phyloP scores from a whole-genome alignment of 2,329 filamentous ascomycete species.

The Neophaeococcomyces mojaviensis region DNA sequence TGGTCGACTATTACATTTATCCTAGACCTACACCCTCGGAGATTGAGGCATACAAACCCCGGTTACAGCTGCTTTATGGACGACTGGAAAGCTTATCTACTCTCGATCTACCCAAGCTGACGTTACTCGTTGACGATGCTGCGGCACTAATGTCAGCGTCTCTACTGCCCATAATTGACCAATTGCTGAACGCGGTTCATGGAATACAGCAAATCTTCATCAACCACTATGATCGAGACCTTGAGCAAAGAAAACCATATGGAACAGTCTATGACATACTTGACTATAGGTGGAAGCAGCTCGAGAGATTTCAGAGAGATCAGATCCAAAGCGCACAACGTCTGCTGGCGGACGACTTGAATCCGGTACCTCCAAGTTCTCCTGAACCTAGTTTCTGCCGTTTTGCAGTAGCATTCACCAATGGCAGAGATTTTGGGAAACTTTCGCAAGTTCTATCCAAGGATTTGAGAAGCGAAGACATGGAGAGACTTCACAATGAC shows the following conservation, averaged over 20 bases:
- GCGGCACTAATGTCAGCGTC: constrained; percentile 15
- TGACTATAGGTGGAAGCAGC: constrained; percentile 17
- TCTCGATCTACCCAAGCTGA: constrained; percentile 15
- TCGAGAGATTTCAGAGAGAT: constrained; percentile 9
- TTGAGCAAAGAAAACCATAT: constrained; percentile 17
- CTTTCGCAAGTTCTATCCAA: constrained; percentile 15
- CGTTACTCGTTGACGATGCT: constrained; percentile 18
- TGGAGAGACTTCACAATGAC: constrained; percentile 12
- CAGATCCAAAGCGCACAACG: constrained; percentile 16
- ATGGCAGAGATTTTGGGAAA: constrained; percentile 19
- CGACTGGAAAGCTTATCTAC: constrained; percentile 13
- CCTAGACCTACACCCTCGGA: constrained; percentile 17
- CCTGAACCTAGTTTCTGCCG: constrained; percentile 20
- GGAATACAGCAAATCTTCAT: constrained; percentile 21
- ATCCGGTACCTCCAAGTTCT: constrained; percentile 6
- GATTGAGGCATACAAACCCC: constrained; percentile 20
- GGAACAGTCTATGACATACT: constrained; percentile 16
- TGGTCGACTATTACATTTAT: constrained; percentile 23
- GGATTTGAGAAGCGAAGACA: constrained; percentile 17
- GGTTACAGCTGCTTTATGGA: constrained; percentile 21
- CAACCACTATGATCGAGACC: constrained; percentile 21
- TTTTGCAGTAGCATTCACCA: constrained; percentile 21
- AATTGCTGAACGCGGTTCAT: constrained; percentile 18
- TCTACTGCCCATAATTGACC: constrained; percentile 15
- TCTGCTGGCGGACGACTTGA: constrained; percentile 14